Evolutionary conservation across 169 alveolate species (phyloP), one percentile per base, ranked within the genome.

Genomic region (Neospora caninum): DNA sequence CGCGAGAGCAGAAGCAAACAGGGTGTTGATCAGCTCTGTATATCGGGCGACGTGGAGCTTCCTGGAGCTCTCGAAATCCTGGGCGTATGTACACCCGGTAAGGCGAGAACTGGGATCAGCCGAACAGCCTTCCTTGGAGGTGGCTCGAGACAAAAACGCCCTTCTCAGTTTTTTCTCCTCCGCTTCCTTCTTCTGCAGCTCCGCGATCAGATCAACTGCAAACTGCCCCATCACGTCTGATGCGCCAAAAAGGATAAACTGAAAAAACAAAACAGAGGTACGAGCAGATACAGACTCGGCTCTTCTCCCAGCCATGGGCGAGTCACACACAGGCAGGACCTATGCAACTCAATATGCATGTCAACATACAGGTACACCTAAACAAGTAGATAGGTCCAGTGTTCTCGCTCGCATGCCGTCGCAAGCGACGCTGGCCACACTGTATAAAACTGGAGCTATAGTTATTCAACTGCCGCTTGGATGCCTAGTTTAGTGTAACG

Each of bases 191-290:
- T 82, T 42, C 89, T 82, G 53, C 89, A 82, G 64, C 67, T 82
- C 89, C 34, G n/a, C 43, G 67, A 82, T 31, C 13, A 82, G 64
- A 31, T 4, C 53, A 10, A 82, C 67, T 13, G 89, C 53, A 27
- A 82, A 82, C 64, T 38, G 54, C 38, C 64, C 89, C 89, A 82
- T 82, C 69, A 41, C 64, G 64, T 82, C 89, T 9, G 89, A 38
- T 6, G 89, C 89, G n/a, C 89, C 89, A 36, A 82, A 82, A 7
- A 82, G 89, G 22, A 82, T 27, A 82, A 82, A 29, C 89, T 82
- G 89, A n/a, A 78, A 9, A 78, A 0, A 4, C 39, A 78, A 78
- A 78, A 78, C 86, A 70, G 86, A 78, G 86, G 43, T 2, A 78
- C 49, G 45, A 69, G 42, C 58, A 49, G 58, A 49, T 49, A 7